Conservation (phyloP, 768 basidiomycete genomes). For the Agrocybe praecox region DNA sequence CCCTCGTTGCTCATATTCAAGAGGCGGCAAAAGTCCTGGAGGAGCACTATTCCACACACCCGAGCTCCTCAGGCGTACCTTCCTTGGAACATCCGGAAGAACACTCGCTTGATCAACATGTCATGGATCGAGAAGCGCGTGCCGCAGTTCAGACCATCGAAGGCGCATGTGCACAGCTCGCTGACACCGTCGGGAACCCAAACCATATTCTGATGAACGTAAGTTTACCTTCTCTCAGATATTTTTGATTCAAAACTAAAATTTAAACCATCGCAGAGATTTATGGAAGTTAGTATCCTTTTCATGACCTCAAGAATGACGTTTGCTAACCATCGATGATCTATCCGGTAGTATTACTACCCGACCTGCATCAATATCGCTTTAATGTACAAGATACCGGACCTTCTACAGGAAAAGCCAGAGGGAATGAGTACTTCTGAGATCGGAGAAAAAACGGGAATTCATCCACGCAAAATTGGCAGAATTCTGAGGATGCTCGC, state of each 20-base stretch:
- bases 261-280: background rate
- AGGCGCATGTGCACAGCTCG: slow-evolving; percentile 34
- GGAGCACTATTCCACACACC: no score
- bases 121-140: slow-evolving; percentile 20
- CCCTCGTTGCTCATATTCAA: no score
- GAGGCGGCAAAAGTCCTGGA: no score
- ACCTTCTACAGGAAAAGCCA: slow-evolving; percentile 37
- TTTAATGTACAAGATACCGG: slow-evolving; percentile 34
- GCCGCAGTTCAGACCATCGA: slow-evolving; percentile 32
- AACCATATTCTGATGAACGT: slow-evolving; percentile 29
- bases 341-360: slow-evolving; percentile 24
- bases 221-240: slow-evolving; percentile 5
- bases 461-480: slow-evolving; percentile 35
- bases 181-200: slow-evolving; percentile 27
- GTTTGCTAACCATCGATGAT: background rate
- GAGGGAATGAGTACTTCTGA: slow-evolving; percentile 37
- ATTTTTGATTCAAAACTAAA: background rate
- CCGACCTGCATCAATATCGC: slow-evolving; percentile 33
- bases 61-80: no score
- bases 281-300: slow-evolving; percentile 16
- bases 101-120: slow-evolving; percentile 32
- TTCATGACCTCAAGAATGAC: background rate
- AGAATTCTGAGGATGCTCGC: slow-evolving; percentile 31
- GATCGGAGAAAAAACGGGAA: slow-evolving; percentile 26
- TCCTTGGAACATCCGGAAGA: no score